These are phyloP conservation scores for Acidomyces sp. DNA, from an alignment of 495 filamentous ascomycete species.

Conservation along the genomic window DNA sequence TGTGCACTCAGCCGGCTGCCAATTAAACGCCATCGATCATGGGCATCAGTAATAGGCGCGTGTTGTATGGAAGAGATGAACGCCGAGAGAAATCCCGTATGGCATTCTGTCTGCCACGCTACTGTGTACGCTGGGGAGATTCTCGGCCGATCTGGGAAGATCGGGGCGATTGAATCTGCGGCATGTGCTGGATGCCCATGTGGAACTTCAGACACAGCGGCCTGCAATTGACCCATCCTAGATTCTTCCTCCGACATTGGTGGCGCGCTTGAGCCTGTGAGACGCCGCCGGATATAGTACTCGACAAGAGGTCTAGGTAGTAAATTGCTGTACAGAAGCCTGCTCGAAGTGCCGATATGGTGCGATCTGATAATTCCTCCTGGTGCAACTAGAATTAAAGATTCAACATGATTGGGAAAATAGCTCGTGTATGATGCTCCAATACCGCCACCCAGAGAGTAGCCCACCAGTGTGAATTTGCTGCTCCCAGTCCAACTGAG, in stretches of 20 bases:
- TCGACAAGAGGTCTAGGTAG: constrained; percentile 45
- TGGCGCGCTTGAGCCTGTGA: constrained; percentile 23
- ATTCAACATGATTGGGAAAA: constrained; percentile 53
- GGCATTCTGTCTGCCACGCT: constrained; percentile 43
- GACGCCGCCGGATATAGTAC: constrained; percentile 40
- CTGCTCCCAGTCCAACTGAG: constrained; percentile 1
- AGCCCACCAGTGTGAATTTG: constrained; percentile 60
- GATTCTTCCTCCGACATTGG: background rate
- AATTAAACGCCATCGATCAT: constrained; percentile 45
- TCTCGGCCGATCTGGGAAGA: constrained; percentile 28
- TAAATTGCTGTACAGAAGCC: constrained; percentile 46
- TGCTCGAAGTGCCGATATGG: constrained; percentile 47
- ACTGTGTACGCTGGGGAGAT: constrained; percentile 36
- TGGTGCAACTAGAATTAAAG: constrained; percentile 62
- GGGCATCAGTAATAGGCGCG: constrained; percentile 40
- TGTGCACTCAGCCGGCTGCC: constrained; percentile 37
- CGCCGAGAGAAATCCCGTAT: constrained; percentile 42
- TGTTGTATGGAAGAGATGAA: constrained; percentile 47
- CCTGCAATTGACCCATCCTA: background rate
- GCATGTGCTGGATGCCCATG: constrained; percentile 11
- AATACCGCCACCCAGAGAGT: constrained; percentile 75
- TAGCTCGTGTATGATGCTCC: constrained; percentile 56
- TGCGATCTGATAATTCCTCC: constrained; percentile 54
- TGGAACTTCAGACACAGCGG: background rate
- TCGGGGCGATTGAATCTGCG: constrained; percentile 26